These are phyloP conservation scores for Saururus chinensis DNA, from an alignment of 164 flowering plant species.

Conservation along the genomic window DNA sequence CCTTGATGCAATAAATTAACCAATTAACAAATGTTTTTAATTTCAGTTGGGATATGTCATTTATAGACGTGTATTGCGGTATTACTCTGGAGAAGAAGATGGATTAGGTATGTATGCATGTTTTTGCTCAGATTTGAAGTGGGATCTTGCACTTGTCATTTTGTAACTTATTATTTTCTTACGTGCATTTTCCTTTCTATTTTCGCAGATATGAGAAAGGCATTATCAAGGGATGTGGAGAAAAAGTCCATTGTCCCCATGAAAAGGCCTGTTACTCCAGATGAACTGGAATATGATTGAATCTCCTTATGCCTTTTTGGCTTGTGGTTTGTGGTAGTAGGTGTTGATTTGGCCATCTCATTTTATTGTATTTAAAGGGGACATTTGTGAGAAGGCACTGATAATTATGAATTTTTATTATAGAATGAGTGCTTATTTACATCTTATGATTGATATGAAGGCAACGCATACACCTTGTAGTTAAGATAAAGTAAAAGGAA, in stretches of 20 bases:
- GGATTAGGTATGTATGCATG: slow-evolving; percentile 54
- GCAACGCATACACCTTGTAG: not conserved
- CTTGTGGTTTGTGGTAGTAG: too few relatives aligned
- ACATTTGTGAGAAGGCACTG: too few relatives aligned
- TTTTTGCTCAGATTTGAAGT: too few relatives aligned
- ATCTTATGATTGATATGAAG: not conserved
- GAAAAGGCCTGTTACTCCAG: slow-evolving; percentile 82
- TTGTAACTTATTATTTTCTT: not conserved
- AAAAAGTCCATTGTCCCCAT: slow-evolving; percentile 62
- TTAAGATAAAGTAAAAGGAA: not conserved
- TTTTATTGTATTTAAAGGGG: too few relatives aligned
- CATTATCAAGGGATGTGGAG: slow-evolving; percentile 79
- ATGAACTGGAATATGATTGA: slow-evolving; percentile 90
- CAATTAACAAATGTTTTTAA: too few relatives aligned
- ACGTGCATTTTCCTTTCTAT: slow-evolving; percentile 6
- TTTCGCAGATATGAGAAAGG: slow-evolving; percentile 88
- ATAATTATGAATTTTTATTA: too few relatives aligned
- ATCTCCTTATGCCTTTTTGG: not conserved
- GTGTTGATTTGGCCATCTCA: too few relatives aligned
- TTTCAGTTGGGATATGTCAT: slow-evolving; percentile 80
- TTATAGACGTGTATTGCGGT: slow-evolving; percentile 77
- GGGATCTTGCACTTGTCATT: not conserved
- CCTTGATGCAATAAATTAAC: not conserved
- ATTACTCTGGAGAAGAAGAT: slow-evolving; percentile 98
- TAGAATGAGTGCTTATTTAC: not conserved